These are phyloP conservation scores for Begonia fuchsioides DNA, from an alignment of 306 rosid species.

Conservation along the genomic window DNA sequence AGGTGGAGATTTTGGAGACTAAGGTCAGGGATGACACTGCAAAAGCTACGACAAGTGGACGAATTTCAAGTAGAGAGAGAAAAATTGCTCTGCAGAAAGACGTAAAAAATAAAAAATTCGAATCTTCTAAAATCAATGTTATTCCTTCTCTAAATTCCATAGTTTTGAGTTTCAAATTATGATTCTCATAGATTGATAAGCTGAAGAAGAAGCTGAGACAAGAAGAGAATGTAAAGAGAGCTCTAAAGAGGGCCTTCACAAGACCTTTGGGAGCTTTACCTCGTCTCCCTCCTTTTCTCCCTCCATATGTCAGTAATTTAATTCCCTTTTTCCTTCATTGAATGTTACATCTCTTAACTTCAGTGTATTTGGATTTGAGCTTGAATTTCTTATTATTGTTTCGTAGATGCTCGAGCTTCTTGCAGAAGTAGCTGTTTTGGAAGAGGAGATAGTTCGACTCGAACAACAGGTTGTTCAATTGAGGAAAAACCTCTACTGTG, in stretches of 20 bases:
- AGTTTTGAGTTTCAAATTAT: no score
- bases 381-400: neutral
- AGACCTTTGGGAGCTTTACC: constrained; percentile 94
- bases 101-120: no score
- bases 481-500: constrained; percentile 66
- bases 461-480: constrained; percentile 70
- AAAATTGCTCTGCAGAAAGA: constrained; percentile 75
- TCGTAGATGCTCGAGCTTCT: constrained; percentile 64
- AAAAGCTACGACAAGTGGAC: constrained; percentile 27
- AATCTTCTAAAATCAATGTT: neutral
- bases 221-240: constrained; percentile 76
- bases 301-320: constrained; percentile 48
- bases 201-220: constrained; percentile 81
- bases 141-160: neutral
- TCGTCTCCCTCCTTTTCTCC: constrained; percentile 91
- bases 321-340: neutral
- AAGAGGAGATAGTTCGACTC: constrained; percentile 88
- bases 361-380: constrained; percentile 7
- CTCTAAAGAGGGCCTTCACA: constrained; percentile 77
- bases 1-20: constrained; percentile 46
- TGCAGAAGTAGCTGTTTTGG: constrained; percentile 92
- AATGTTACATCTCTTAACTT: neutral
- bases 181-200: constrained; percentile 51
- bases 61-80: constrained; percentile 31
- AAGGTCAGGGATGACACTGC: constrained; percentile 13